phyloP scores from a whole-genome alignment of 805 yeast species.

The Deakozyma indianensis region DNA sequence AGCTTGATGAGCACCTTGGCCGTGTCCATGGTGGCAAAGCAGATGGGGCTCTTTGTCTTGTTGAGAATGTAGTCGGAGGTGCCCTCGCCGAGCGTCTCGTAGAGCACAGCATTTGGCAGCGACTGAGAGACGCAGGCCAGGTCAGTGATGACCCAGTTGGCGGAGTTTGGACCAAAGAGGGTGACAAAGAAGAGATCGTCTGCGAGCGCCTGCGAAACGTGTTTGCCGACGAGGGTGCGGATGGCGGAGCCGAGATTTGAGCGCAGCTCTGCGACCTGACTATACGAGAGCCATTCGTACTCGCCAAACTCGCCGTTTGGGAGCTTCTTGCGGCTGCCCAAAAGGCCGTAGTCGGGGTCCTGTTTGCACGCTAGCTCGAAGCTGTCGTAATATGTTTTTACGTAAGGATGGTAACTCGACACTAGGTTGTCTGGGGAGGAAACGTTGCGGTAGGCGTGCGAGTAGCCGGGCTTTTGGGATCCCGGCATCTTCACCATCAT shows the following conservation, averaged over 20 bases:
- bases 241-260: slow-evolving; percentile 43
- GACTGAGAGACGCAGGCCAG: slow-evolving; percentile 50
- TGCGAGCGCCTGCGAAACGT: slow-evolving; percentile 5
- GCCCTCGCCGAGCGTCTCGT: slow-evolving; percentile 43
- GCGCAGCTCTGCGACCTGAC: slow-evolving; percentile 28
- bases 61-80: slow-evolving; percentile 50
- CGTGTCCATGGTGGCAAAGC: slow-evolving; percentile 40
- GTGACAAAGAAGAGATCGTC: neutral
- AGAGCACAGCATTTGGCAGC: slow-evolving; percentile 37
- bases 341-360: slow-evolving; percentile 20
- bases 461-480: slow-evolving; percentile 29
- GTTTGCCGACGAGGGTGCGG: slow-evolving; percentile 24
- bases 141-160: slow-evolving; percentile 54
- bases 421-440: slow-evolving; percentile 19
- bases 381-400: slow-evolving; percentile 27
- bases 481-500: slow-evolving; percentile 24
- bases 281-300: slow-evolving; percentile 32
- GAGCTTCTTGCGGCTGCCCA: slow-evolving; percentile 25
- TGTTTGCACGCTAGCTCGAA: slow-evolving; percentile 19
- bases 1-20: slow-evolving; percentile 32
- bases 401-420: slow-evolving; percentile 20
- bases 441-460: slow-evolving; percentile 37
- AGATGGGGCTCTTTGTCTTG: slow-evolving; percentile 47
- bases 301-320: slow-evolving; percentile 14
- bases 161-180: slow-evolving; percentile 21